A percentile compares a stretch with the other conserved stretches of the same genome.
Conservation (phyloP, 805 yeast genomes). For the Zygoascus flipseniorum region DNA sequence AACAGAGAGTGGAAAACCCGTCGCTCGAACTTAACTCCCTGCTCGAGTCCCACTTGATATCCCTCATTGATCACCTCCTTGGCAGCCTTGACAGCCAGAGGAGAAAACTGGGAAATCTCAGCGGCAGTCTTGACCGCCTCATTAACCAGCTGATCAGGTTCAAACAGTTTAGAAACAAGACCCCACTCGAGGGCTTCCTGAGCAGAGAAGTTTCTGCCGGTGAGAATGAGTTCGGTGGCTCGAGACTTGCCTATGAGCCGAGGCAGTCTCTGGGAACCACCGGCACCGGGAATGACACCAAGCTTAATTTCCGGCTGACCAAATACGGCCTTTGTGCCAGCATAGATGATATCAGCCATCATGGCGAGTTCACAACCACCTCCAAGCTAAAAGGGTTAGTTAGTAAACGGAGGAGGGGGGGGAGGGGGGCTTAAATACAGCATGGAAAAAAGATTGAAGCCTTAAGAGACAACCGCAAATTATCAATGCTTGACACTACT, state of each 20-base stretch:
- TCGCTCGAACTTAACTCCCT: constrained; percentile 38
- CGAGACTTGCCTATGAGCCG: constrained; percentile 41
- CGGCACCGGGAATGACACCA: constrained; percentile 45
- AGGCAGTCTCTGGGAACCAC: constrained; percentile 46
- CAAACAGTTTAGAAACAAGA: constrained; percentile 36
- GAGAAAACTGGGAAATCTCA: constrained; percentile 34
- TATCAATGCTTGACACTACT: too few species aligned
- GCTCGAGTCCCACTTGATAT: constrained; percentile 29
- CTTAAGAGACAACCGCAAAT: too few species aligned
- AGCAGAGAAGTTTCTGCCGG: constrained; percentile 39
- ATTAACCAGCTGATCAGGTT: constrained; percentile 33
- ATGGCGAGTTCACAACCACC: constrained; percentile 52
- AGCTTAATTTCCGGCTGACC: constrained; percentile 50
- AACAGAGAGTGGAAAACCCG: constrained; percentile 38
- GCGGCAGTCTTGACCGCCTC: constrained; percentile 39
- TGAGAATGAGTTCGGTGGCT: constrained; percentile 42
- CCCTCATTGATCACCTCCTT: constrained; percentile 39
- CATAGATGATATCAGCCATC: constrained; percentile 44
- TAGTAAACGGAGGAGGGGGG: too few species aligned
- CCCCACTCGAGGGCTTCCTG: constrained; percentile 42
- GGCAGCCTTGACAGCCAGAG: constrained; percentile 38
- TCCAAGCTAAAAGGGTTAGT: constrained; percentile 28
- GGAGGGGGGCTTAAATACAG: too few species aligned
- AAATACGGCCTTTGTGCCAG: constrained; percentile 39
- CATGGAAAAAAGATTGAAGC: too few species aligned